These are phyloP conservation scores for Puccinia sorghi DNA, from an alignment of 1,284 basidiomycete genomes.

Conservation along the genomic window DNA sequence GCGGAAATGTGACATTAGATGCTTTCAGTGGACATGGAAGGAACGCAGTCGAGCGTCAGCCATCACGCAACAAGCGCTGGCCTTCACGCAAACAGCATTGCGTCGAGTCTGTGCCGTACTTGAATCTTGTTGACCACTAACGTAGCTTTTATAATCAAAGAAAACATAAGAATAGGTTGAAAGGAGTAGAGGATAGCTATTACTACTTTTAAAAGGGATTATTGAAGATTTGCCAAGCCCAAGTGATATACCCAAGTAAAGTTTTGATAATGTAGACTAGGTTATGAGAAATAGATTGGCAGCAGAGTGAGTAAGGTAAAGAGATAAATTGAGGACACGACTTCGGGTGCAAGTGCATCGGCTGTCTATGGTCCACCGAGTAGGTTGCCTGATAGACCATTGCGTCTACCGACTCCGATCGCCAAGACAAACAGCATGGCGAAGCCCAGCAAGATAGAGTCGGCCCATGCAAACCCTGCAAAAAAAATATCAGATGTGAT, in stretches of 20 bases:
- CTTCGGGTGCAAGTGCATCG: too few relatives aligned
- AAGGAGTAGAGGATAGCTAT: background rate
- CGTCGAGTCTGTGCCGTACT: too few relatives aligned
- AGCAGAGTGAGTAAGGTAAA: too few relatives aligned
- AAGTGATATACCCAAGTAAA: background rate
- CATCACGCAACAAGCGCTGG: too few relatives aligned
- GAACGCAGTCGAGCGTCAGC: too few relatives aligned
- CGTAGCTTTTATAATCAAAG: too few relatives aligned
- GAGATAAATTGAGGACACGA: too few relatives aligned
- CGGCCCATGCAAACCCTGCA: conserved; percentile 42
- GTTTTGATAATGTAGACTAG: background rate
- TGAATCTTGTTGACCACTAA: too few relatives aligned
- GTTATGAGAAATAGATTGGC: background rate
- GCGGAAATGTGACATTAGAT: too few relatives aligned
- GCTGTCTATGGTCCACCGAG: conserved; percentile 21
- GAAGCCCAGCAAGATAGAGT: conserved; percentile 33
- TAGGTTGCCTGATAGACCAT: conserved; percentile 32
- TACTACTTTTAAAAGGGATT: background rate
- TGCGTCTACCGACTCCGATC: conserved; percentile 29
- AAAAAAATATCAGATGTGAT: too few relatives aligned
- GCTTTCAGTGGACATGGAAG: too few relatives aligned
- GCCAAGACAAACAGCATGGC: conserved; percentile 16
- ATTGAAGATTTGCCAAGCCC: background rate
- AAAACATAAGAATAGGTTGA: background rate
- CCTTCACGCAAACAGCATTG: too few relatives aligned